Conservation (phyloP, 2,329 filamentous ascomycete genomes). For the Myriosclerotinia scirpicola region DNA sequence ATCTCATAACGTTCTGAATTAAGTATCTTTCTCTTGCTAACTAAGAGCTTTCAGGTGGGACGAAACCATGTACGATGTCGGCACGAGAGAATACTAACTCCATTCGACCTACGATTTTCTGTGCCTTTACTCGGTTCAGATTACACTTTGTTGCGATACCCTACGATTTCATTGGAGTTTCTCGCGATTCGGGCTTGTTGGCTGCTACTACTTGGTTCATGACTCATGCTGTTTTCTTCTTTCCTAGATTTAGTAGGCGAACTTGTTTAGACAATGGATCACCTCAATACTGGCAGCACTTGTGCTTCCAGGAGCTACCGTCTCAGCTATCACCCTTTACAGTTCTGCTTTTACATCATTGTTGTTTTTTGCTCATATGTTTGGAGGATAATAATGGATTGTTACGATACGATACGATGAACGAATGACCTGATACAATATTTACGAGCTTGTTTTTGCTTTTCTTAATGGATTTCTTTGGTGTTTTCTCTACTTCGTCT, state of each 20-base stretch:
- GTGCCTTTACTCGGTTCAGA: background rate
- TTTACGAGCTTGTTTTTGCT: constrained; percentile 8
- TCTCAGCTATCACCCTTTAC: background rate
- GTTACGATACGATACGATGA: background rate
- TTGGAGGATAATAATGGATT: constrained; percentile 5
- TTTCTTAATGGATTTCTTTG: background rate
- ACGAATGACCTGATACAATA: background rate
- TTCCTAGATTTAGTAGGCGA: background rate
- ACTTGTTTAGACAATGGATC: background rate
- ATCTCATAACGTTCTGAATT: background rate
- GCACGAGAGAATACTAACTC: constrained; percentile 22
- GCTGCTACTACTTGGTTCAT: background rate
- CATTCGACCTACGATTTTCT: background rate
- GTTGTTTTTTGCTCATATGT: background rate
- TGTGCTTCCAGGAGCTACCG: background rate
- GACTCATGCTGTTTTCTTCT: background rate
- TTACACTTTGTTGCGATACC: background rate
- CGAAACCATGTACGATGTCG: constrained; percentile 31
- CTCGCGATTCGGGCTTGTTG: background rate
- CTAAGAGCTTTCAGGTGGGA: constrained; percentile 25
- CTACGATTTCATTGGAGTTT: background rate
- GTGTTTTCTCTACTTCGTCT: background rate
- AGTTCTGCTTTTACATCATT: background rate
- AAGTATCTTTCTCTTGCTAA: background rate
- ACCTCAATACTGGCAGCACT: background rate